Base-by-base conservation (phyloP, 768 basidiomycete genomes). In the Tricholoma sp. region DNA sequence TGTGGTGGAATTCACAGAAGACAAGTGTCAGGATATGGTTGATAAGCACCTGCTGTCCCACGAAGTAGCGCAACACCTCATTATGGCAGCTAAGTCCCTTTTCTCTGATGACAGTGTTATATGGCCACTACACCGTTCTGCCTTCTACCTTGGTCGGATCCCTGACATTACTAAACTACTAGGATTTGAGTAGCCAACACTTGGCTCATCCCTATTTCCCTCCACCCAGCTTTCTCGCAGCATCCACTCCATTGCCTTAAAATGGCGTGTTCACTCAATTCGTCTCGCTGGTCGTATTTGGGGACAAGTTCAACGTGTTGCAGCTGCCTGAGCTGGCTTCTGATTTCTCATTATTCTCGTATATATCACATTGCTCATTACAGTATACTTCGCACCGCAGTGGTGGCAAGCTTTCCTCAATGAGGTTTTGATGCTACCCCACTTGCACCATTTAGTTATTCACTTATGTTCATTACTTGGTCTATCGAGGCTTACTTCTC, bases 181-280 rank as follows among this genome's bases (percentile, higher is more conserved):
- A 31, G 33, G 55, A 41, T 39, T 37, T 33, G 9, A 36, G 39
- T 39, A 36, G 18, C 31, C 39, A 44, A 18, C 31, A 28, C 37
- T 31, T n/a, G 50, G 28, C 15, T 32, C 37, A 1, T 41, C 24
- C 15, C 18, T 29, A 56, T 24, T 28, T 50, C 47, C 39, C 48
- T 41, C 13, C 17, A 37, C 31, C 28, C 33, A 15, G n/a, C n/a
- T 24, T 17, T 31, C 12, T 37, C 51, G 24, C 15, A 29, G 12
- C 37, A 33, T 44, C 13, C 41, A 52, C 24, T 34, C 42, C 31
- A 48, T 51, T 11, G 12, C 56, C 1, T 29, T 24, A 3, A 10
- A 29, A 31, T 57, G 50, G 56, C 56, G 52, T 17, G n/a, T 45
- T 17, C 31, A 47, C 12, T 47, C 44, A 4, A 57, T 57, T 6